Conservation (phyloP, 495 filamentous ascomycete species). For the Tuber calosporum region DNA sequence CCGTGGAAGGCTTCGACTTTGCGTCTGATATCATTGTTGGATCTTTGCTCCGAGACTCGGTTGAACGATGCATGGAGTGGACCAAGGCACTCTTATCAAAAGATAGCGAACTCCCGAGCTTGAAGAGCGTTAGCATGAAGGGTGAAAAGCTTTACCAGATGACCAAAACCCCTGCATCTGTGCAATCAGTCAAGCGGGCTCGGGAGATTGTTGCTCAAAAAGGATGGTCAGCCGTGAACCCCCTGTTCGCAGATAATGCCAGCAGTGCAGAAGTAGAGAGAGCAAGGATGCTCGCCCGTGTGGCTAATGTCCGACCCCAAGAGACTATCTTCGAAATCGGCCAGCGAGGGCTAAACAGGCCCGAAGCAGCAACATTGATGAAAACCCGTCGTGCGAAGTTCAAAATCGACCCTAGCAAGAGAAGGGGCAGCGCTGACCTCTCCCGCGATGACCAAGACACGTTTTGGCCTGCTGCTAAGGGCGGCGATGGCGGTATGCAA, state of each 20-base stretch:
- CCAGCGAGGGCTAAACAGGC: slow-evolving; percentile 56
- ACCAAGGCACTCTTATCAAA: slow-evolving; percentile 68
- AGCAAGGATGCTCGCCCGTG: slow-evolving; percentile 72
- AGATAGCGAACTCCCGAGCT: slow-evolving; percentile 60
- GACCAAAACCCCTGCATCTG: slow-evolving; percentile 80
- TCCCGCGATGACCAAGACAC: slow-evolving; percentile 42
- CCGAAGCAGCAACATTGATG: slow-evolving; percentile 73
- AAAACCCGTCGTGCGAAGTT: slow-evolving; percentile 59
- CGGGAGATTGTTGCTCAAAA: slow-evolving; percentile 63
- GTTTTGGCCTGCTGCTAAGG: slow-evolving; percentile 41
- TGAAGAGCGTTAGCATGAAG: slow-evolving; percentile 68
- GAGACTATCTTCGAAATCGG: slow-evolving; percentile 95
- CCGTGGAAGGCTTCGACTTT: slow-evolving; percentile 56
- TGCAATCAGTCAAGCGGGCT: slow-evolving; percentile 75
- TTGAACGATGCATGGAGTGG: slow-evolving; percentile 71
- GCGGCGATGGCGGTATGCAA: slow-evolving; percentile 49
- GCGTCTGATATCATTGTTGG: slow-evolving; percentile 76
- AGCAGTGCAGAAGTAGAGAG: slow-evolving; percentile 61
- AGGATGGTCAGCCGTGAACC: slow-evolving; percentile 62
- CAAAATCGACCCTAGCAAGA: slow-evolving; percentile 42
- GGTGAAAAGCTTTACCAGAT: slow-evolving; percentile 87
- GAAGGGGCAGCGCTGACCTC: slow-evolving; percentile 42
- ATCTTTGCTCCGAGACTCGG: slow-evolving; percentile 56
- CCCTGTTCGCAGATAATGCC: slow-evolving; percentile 64
- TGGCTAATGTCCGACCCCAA: slow-evolving; percentile 76